Percentiles rank a stretch among this genome's conserved stretches.
These are phyloP conservation scores for Ensete ventricosum DNA, from an alignment of 176 grass and related monocot species.

Conservation along the genomic window DNA sequence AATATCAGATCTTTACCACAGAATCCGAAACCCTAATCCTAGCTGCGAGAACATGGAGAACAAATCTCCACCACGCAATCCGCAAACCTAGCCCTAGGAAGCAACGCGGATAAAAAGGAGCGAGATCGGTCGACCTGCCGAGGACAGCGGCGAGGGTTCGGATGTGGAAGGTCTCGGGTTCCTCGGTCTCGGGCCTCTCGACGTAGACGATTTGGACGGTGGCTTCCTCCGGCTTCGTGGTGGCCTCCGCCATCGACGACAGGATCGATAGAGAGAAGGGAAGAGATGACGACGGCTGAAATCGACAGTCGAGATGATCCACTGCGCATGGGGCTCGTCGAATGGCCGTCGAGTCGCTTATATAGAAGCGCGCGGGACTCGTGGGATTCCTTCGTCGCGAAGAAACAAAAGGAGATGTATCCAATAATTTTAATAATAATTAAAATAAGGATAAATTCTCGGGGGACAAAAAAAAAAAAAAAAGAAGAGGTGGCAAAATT, in stretches of 20 bases:
- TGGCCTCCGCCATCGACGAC: background rate
- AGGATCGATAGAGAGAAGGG: background rate
- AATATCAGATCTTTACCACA: background rate
- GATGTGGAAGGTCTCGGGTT: conserved; percentile 17
- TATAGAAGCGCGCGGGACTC: background rate
- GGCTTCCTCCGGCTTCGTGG: conserved; percentile 7
- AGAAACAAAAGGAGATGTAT: background rate
- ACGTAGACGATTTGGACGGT: conserved; percentile 17
- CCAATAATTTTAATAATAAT: too few species aligned
- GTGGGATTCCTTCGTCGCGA: background rate
- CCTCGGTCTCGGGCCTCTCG: background rate
- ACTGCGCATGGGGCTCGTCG: background rate
- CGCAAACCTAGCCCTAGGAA: background rate
- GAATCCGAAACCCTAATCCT: background rate
- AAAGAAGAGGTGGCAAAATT: too few species aligned
- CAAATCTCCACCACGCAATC: background rate
- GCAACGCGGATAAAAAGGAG: background rate
- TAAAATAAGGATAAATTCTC: too few species aligned
- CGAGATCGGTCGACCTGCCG: conserved; percentile 25
- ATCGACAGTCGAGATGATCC: background rate
- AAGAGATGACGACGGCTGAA: background rate
- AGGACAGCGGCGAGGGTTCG: conserved; percentile 12
- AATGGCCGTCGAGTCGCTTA: background rate
- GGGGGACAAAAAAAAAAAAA: too few species aligned
- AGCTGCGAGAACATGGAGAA: background rate